phyloP scores from a whole-genome alignment of 148 eudicot species.

The Vaccinium corymbosum region DNA sequence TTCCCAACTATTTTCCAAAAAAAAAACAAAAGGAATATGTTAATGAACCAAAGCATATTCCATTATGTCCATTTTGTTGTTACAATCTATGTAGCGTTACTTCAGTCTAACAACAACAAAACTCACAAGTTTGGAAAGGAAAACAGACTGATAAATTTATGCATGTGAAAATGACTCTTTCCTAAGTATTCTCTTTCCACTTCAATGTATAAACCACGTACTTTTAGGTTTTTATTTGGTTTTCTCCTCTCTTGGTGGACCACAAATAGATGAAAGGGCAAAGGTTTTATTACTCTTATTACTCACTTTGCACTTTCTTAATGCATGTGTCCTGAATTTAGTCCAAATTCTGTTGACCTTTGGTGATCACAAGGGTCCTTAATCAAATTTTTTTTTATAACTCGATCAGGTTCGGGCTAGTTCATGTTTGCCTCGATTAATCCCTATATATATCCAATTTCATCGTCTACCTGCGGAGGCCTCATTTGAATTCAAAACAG shows the following conservation, averaged over 20 bases:
- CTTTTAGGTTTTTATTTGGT: background rate
- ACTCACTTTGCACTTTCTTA: background rate
- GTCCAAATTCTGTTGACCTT: background rate
- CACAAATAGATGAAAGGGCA: background rate
- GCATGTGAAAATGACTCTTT: slow-evolving; percentile 22
- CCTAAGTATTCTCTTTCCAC: slow-evolving; percentile 17
- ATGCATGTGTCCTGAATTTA: background rate
- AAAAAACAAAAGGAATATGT: background rate
- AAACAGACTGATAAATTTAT: background rate
- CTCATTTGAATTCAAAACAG: no score
- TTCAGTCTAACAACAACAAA: background rate
- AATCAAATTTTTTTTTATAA: background rate
- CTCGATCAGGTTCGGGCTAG: no score
- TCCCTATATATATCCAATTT: no score
- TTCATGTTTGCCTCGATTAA: no score
- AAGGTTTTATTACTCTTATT: background rate
- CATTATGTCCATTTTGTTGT: background rate
- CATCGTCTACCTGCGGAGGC: no score
- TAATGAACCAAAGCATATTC: background rate
- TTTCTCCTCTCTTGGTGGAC: background rate
- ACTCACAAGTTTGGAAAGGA: slow-evolving; percentile 13
- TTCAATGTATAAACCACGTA: background rate
- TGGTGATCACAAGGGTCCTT: background rate
- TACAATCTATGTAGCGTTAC: background rate
- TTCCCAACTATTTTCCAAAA: background rate